Base-by-base conservation (phyloP, 768 basidiomycete species). In the Symmetrospora coprosmae region DNA sequence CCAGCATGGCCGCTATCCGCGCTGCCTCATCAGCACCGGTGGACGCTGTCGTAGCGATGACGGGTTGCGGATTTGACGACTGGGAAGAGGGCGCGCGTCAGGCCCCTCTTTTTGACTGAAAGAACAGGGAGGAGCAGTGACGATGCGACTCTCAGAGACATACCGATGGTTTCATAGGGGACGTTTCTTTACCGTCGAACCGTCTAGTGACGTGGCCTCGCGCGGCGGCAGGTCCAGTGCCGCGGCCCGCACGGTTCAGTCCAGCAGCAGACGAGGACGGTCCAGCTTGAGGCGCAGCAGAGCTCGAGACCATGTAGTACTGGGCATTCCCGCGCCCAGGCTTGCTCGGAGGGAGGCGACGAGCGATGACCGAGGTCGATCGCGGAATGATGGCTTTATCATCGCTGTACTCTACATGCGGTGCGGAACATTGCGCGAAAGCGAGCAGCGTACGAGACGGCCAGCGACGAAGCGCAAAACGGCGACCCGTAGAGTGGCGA, bases 1-100 rank as follows among this genome's bases (percentile, higher is more conserved):
- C 84, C 73, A 97, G 91, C 87, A 99, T 94, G 67, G 91, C 91
- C n/a, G 84, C 85, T 78, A 99, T 86, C 34, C 87, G 85, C n/a
- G 85, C 86, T 30, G 85, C 86, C 72, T 97, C 94, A 64, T 94
- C 92, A 48, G 81, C 78, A 40, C 79, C 76, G 27, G 74, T 76
- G 1, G 58, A 53, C 4, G 35, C 64, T 13, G 64, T 60, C 0
- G 65, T 37, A 19, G 58, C 60, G 1, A 66, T 59, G 17, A 48
- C 16, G 14, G 28, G 55, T 41, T 58, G 55, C 13, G 55, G 41
- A 6, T 28, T 30, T 17, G 55, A 38, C 17, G 37, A 28, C 51
- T 50, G 48, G 13, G 19, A n/a, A 27, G 30, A 27, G 17, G 9
- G 25, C 9, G 25, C 25, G 34, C n/a, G n/a, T n/a, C n/a, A n/a